Percentiles rank a stretch among this genome's conserved stretches.
Conservation (phyloP, 352 stramenopile genomes). For the Globisporangium takayamanum region DNA sequence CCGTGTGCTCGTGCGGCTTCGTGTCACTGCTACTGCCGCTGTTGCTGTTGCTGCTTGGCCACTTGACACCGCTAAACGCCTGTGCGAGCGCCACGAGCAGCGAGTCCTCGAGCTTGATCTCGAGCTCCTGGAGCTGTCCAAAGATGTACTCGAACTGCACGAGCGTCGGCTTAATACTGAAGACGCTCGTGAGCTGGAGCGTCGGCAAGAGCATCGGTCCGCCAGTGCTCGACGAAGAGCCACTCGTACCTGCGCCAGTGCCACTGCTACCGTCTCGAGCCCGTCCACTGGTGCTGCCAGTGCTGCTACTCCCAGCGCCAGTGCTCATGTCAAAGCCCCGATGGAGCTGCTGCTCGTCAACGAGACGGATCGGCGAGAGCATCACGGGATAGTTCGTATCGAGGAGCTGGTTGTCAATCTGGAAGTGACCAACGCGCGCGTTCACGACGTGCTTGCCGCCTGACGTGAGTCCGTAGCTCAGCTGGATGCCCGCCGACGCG, state of each 20-base stretch:
- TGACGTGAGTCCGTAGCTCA: slow-evolving; percentile 66
- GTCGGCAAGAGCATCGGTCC: slow-evolving; percentile 55
- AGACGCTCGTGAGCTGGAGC: slow-evolving; percentile 78
- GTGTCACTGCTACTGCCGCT: slow-evolving; percentile 16
- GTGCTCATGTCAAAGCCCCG: slow-evolving; percentile 28
- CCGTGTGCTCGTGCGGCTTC: slow-evolving; percentile 7
- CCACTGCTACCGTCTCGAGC: background rate
- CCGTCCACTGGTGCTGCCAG: background rate
- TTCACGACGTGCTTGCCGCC: slow-evolving; percentile 77
- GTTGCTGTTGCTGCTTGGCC: slow-evolving; percentile 21
- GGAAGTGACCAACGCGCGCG: slow-evolving; percentile 64
- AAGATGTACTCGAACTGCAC: slow-evolving; percentile 87
- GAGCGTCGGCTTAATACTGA: slow-evolving; percentile 50
- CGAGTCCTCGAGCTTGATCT: slow-evolving; percentile 82
- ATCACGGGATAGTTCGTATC: slow-evolving; percentile 83
- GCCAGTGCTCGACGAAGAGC: background rate
- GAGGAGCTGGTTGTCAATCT: slow-evolving; percentile 82
- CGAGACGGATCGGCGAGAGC: slow-evolving; percentile 56
- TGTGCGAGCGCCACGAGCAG: slow-evolving; percentile 67
- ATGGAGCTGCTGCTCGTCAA: slow-evolving; percentile 65
- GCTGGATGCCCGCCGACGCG: slow-evolving; percentile 62
- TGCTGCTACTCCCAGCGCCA: background rate
- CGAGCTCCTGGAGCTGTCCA: slow-evolving; percentile 78
- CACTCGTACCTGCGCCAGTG: background rate
- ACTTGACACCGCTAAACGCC: slow-evolving; percentile 70